Base-by-base conservation (phyloP, 2,329 filamentous ascomycete genomes). In the Stylonectria norvegica region DNA sequence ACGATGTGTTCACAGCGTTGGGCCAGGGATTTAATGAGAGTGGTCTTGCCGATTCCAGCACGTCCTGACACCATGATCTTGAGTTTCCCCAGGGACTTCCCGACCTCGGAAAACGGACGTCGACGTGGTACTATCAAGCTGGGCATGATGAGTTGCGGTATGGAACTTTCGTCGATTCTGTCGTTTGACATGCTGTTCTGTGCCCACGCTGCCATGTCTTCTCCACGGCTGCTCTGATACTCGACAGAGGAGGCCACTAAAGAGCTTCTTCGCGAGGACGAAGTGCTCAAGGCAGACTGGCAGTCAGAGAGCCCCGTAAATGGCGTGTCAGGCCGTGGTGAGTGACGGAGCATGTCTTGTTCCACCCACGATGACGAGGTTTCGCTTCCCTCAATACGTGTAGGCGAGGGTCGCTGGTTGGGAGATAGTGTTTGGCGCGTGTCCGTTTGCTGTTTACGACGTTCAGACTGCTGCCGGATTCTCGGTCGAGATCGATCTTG, bases 91-190 rank as follows among this genome's bases (percentile, higher is more conserved):
- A 97, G 78, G 22, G 76, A 76, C 67, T 85, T 91, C 12, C 93
- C 93, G 33, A 78, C 78, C n/a, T 86, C 81, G 0, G 93, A 96
- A 62, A 97, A 97, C 0, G 90, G 90, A 36, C 89, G 78, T 35
- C 93, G 81, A 45, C 81, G 86, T 4, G 93, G 91, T 79, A 98
- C 93, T 47, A 80, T 83, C 56, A 98, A 84, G 58, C 89, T 95
- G 5, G 93, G 93, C 93, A 98, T 98, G 45, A 98, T 87, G n/a
- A 98, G 76, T 63, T 97, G 90, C 17, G 85, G 85, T 28, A 71
- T 73, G 46, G 55, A 34, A 32, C 45, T 31, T 35, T 55, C 42
- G 16, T 57, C 38, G 31, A 55, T 48, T 36, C 33, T 28, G 40
- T 39, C 42, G 32, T 51, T 40, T 22, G 35, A 35, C 42, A 47